Evolutionary conservation across 306 rosid species (phyloP).

Genomic region (Cicer cuneatum): DNA sequence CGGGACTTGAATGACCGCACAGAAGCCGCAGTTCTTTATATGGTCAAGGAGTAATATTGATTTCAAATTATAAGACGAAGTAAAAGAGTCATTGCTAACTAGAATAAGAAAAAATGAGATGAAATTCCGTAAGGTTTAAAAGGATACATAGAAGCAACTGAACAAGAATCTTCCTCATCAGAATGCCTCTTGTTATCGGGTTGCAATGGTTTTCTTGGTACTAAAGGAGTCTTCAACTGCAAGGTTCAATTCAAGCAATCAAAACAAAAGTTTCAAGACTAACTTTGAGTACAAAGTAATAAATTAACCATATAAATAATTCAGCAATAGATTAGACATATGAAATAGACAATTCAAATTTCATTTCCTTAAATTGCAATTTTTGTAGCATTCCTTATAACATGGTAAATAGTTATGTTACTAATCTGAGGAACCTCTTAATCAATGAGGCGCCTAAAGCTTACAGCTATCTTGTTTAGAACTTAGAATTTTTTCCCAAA

Average conservation of each 20-base stretch:
- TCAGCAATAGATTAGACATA: constrained; percentile 15
- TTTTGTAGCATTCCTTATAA: neutral
- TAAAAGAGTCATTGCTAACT: constrained; percentile 8
- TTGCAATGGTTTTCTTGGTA: constrained; percentile 71
- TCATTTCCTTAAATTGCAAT: constrained; percentile 18
- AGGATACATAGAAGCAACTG: constrained; percentile 88
- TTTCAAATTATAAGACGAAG: constrained; percentile 33
- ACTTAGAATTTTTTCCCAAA: constrained; percentile 17
- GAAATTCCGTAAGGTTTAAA: constrained; percentile 36
- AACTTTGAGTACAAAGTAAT: neutral
- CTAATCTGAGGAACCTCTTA: constrained; percentile 9
- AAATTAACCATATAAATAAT: constrained; percentile 24
- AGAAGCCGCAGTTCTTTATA: constrained; percentile 63
- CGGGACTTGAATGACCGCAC: constrained; percentile 56
- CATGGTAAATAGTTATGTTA: constrained; percentile 1
- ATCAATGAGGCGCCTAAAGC: neutral
- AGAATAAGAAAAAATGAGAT: constrained; percentile 34
- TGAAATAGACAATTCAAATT: neutral
- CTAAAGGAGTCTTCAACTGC: constrained; percentile 69
- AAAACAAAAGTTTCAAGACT: constrained; percentile 35
- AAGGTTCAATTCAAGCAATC: constrained; percentile 40
- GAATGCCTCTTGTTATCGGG: constrained; percentile 85
- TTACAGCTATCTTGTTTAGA: constrained; percentile 18
- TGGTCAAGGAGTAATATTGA: constrained; percentile 54
- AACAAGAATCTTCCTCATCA: constrained; percentile 92